Evolutionary conservation across 1,139 yeast genomes (phyloP).

Genomic region (Suhomyces bribrorum): DNA sequence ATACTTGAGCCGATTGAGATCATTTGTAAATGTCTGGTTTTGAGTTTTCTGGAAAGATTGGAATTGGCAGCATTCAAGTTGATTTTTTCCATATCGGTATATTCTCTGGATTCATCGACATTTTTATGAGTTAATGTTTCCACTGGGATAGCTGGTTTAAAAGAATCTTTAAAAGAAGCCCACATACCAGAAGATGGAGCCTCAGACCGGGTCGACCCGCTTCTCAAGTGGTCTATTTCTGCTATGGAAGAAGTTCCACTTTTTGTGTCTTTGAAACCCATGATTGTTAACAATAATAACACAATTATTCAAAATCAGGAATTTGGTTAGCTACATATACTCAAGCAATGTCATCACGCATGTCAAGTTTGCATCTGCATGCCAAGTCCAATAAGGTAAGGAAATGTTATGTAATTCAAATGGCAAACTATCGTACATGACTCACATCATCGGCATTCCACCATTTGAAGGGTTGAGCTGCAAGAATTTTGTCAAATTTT

Average conservation of each 20-base stretch:
- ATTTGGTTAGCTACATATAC: constrained; percentile 8
- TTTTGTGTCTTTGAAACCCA: constrained; percentile 2
- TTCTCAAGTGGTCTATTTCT: constrained; percentile 15
- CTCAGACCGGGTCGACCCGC: constrained; percentile 12
- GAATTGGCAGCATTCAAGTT: constrained; percentile 41
- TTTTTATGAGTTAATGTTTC: constrained; percentile 21
- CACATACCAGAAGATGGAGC: constrained; percentile 18
- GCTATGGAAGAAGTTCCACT: constrained; percentile 9
- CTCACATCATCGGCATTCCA: constrained; percentile 10
- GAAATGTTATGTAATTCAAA: constrained; percentile 9
- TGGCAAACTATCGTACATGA: constrained; percentile 9
- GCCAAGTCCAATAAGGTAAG: constrained; percentile 3
- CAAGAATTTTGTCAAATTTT: too few relatives aligned
- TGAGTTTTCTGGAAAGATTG: constrained; percentile 37
- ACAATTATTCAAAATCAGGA: constrained; percentile 1
- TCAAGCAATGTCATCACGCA: constrained; percentile 6
- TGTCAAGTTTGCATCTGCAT: neutral
- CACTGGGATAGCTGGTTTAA: constrained; percentile 32
- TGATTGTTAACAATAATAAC: neutral
- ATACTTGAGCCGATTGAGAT: constrained; percentile 67
- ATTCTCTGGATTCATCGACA: constrained; percentile 19
- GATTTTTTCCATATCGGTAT: constrained; percentile 39
- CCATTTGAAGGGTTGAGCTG: constrained; percentile 1
- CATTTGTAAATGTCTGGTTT: constrained; percentile 58
- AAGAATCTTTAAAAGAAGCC: constrained; percentile 34